Evolutionary conservation across 2,329 filamentous ascomycete genomes (phyloP), one percentile per base, ranked within the genome.

Genomic region (Chaetothyriales sp.): DNA sequence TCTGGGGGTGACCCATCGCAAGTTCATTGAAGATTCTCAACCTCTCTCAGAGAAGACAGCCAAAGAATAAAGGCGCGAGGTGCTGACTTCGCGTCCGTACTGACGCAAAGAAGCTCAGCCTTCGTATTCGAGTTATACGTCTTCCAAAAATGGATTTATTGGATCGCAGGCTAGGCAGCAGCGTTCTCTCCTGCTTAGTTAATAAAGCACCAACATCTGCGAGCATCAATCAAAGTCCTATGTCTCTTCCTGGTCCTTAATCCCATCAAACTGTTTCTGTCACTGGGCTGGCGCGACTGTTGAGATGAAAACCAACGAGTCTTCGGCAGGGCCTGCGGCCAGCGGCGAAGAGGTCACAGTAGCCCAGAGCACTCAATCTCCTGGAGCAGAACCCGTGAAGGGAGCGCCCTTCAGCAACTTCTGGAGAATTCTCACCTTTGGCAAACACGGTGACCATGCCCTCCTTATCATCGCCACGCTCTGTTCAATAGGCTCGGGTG

Each of bases 401-500:
- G 58, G 52, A 22, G 52, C 58, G n/a, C 54, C 57, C 8, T 43
- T 61, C 26, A 54, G 44, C 46, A 61, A 61, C 43, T 60, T 59
- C 51, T 60, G 56, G 59, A 56, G 61, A 18, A 59, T 62, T 45
- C 51, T 62, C 20, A 59, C 60, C 3, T 57, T 59, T 49, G 56
- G 59, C 10, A 51, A 55, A 7, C 47, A 43, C 18, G 46, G 45
- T 44, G 56, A 61, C 25, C 52, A 59, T 32, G 39, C 49, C 18
- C 46, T 49, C 32, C 52, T 61, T 22, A 36, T 60, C 3, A 8
- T 56, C 22, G 45, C 9, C 18, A 2, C 32, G 20, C n/a, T 59
- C 44, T 58, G 51, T 7, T 51, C 59, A 5, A 15, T 32, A 25
- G 43, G 47, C 28, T 53, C 50, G 42, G 47, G 47, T 3, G 42